Conservation (phyloP, 2,329 filamentous ascomycete species). For the Aspergillus phoenicis region DNA sequence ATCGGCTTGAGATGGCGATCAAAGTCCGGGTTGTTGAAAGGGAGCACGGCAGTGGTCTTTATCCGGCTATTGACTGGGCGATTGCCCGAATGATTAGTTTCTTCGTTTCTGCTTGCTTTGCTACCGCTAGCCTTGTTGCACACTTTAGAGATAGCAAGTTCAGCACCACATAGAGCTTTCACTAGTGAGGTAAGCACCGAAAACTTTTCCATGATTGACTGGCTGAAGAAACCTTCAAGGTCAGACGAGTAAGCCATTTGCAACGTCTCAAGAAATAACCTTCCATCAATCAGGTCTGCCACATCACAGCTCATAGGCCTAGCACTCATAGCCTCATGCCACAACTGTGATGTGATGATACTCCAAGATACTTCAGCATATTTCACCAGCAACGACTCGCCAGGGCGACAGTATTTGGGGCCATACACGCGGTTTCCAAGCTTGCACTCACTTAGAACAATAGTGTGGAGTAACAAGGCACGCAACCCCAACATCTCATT, state of each 20-base stretch:
- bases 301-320: constrained; percentile 47
- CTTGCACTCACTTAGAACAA: constrained; percentile 23
- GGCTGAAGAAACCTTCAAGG: constrained; percentile 2
- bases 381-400: constrained; percentile 29
- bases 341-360: constrained; percentile 43
- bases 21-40: constrained; percentile 33
- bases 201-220: constrained; percentile 18
- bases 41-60: constrained; percentile 15
- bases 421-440: constrained; percentile 22
- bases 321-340: constrained; percentile 32
- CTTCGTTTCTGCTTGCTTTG: neutral
- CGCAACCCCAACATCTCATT: constrained; percentile 7
- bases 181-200: constrained; percentile 14
- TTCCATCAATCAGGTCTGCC: constrained; percentile 60
- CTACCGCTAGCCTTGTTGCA: too few species aligned
- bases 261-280: constrained; percentile 40
- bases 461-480: constrained; percentile 26
- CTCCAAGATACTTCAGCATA: constrained; percentile 42
- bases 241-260: constrained; percentile 8
- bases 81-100: neutral
- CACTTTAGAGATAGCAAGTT: neutral
- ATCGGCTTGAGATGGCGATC: constrained; percentile 31
- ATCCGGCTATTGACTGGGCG: neutral
- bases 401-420: neutral
- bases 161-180: constrained; percentile 5